Percentiles rank a stretch among this genome's conserved stretches.
phyloP scores from a whole-genome alignment of 176 grass and related monocot genomes.

The Rhynchospora tenuis region DNA sequence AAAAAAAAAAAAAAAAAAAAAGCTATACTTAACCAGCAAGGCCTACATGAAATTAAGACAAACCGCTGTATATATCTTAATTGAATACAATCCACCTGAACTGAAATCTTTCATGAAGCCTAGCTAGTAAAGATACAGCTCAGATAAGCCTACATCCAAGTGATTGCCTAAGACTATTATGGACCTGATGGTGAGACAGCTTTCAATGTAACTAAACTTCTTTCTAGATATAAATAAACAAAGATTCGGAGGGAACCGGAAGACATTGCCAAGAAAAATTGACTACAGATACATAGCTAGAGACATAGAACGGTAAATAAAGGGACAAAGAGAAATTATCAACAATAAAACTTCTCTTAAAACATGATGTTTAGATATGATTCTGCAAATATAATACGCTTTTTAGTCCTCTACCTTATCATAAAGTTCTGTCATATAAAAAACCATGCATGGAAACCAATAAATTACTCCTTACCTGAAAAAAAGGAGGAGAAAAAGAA shows the following conservation, averaged over 20 bases:
- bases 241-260: background rate
- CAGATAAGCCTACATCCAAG: constrained; percentile 16
- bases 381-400: background rate
- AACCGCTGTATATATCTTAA: background rate
- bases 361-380: background rate
- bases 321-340: background rate
- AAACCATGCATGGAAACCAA: background rate
- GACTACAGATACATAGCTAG: background rate
- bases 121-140: background rate
- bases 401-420: background rate
- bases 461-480: too few species aligned
- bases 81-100: background rate
- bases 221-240: background rate
- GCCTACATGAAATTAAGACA: background rate
- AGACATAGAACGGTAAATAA: background rate
- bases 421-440: background rate
- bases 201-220: background rate
- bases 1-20: background rate
- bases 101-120: constrained; percentile 20
- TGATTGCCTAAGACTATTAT: background rate
- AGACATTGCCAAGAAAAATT: background rate
- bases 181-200: background rate
- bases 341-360: background rate
- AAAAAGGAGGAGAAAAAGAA: too few species aligned
- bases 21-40: background rate